Evolutionary conservation across 2,329 filamentous ascomycete species (phyloP).

Genomic region (Sclerotinia spermophila): DNA sequence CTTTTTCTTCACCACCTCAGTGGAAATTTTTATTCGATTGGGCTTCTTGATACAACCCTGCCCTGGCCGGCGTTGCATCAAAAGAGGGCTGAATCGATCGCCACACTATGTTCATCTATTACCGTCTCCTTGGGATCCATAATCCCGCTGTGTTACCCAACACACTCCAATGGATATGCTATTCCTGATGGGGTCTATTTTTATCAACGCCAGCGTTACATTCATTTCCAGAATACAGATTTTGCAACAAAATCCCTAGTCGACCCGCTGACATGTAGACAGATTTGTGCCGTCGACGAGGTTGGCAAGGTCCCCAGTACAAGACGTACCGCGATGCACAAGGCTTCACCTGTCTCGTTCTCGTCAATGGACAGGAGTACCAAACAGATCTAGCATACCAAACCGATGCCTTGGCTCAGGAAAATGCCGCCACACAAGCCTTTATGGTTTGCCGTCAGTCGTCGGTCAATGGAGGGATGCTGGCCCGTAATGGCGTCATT

Average conservation of each 20-base stretch:
- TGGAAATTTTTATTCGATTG: conserved; percentile 31
- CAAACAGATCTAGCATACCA: conserved; percentile 84
- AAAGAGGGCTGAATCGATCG: conserved; percentile 16
- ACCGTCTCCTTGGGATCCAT: conserved; percentile 12
- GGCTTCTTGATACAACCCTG: conserved; percentile 17
- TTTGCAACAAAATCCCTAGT: conserved; percentile 23
- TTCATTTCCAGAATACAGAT: conserved; percentile 1
- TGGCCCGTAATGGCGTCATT: conserved; percentile 64
- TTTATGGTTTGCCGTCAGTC: conserved; percentile 99
- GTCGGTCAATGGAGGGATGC: conserved; percentile 93
- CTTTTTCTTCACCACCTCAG: conserved; percentile 20
- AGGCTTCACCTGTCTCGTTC: conserved; percentile 84
- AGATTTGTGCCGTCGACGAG: conserved; percentile 93
- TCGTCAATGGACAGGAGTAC: conserved; percentile 96
- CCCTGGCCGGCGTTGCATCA: conserved; percentile 11
- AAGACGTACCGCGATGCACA: conserved; percentile 70
- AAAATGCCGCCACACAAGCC: conserved; percentile 91
- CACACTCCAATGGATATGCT: neutral
- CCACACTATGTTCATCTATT: conserved; percentile 9
- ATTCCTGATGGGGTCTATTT: conserved; percentile 11
- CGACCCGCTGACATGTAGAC: conserved; percentile 35
- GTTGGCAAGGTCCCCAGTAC: conserved; percentile 89
- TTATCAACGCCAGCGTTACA: conserved; percentile 13
- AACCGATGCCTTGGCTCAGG: conserved; percentile 77
- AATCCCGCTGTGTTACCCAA: conserved; percentile 8